phyloP scores from a whole-genome alignment of 768 basidiomycete species.

The Lactarius sp. region DNA sequence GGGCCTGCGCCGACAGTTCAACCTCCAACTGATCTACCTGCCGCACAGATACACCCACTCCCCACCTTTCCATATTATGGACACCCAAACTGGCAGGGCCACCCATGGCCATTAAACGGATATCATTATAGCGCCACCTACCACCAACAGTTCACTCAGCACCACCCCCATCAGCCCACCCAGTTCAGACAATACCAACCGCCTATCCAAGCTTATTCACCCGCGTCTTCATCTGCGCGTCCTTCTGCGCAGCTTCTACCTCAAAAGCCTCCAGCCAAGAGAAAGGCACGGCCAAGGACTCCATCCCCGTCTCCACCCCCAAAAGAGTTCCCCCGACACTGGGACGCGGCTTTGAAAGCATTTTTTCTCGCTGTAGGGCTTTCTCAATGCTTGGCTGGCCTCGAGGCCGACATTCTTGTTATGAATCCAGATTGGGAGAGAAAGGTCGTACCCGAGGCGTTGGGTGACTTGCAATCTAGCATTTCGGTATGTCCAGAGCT shows the following conservation, averaged over 20 bases:
- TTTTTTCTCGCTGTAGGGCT: conserved; percentile 28
- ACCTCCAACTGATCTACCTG: background rate
- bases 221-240: background rate
- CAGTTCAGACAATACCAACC: conserved; percentile 23
- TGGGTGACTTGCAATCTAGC: conserved; percentile 24
- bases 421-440: conserved; percentile 30
- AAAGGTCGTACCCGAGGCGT: conserved; percentile 27
- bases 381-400: conserved; percentile 27
- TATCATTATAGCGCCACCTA: conserved; percentile 26
- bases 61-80: conserved; percentile 27
- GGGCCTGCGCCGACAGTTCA: conserved; percentile 16
- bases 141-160: conserved; percentile 20
- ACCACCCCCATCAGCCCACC: background rate
- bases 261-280: conserved; percentile 10
- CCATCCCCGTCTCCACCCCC: conserved; percentile 24
- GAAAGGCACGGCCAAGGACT: conserved; percentile 8
- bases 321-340: conserved; percentile 21
- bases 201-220: background rate
- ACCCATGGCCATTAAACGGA: conserved; percentile 21
- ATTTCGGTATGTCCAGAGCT: conserved; percentile 25
- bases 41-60: conserved; percentile 17
- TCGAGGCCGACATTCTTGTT: conserved; percentile 31
- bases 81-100: conserved; percentile 27
- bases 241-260: background rate
- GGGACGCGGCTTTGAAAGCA: conserved; percentile 25